phyloP scores from a whole-genome alignment of 2,329 filamentous ascomycete species.

The Kalmusia sp. region DNA sequence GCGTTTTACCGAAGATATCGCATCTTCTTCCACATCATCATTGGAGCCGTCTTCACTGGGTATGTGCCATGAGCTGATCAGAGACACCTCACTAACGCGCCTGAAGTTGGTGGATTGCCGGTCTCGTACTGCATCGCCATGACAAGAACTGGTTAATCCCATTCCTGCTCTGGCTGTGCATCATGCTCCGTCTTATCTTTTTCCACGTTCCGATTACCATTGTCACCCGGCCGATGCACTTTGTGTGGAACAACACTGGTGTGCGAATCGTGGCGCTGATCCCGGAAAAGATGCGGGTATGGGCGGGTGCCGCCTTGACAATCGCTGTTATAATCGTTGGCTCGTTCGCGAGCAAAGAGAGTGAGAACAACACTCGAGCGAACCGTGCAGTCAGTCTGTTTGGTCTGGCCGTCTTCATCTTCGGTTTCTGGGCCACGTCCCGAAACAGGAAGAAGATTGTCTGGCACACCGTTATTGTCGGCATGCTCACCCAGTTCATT shows the following conservation, averaged over 20 bases:
- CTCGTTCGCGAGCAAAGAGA: constrained; percentile 75
- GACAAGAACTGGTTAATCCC: constrained; percentile 84
- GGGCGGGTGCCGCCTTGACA: constrained; percentile 68
- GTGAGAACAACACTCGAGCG: constrained; percentile 75
- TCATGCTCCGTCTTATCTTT: constrained; percentile 76
- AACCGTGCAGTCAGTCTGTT: constrained; percentile 84
- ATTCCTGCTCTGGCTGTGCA: constrained; percentile 79
- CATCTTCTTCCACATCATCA: constrained; percentile 48
- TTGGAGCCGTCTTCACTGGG: constrained; percentile 61
- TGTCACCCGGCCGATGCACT: constrained; percentile 70
- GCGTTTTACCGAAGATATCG: constrained; percentile 48
- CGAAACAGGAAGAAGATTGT: constrained; percentile 65
- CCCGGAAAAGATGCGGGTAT: constrained; percentile 70
- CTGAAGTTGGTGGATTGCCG: constrained; percentile 75
- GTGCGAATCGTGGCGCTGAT: constrained; percentile 66
- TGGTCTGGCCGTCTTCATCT: constrained; percentile 76
- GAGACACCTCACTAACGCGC: constrained; percentile 26
- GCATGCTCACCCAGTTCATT: constrained; percentile 88
- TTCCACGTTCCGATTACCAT: constrained; percentile 74
- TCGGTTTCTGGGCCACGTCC: constrained; percentile 73
- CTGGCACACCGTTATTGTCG: constrained; percentile 72
- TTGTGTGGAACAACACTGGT: constrained; percentile 71
- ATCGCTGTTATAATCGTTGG: constrained; percentile 78
- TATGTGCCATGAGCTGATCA: constrained; percentile 35
- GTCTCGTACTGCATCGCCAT: constrained; percentile 73